phyloP scores from a whole-genome alignment of 2,329 filamentous ascomycete genomes.

The Microcyclosporella mali region DNA sequence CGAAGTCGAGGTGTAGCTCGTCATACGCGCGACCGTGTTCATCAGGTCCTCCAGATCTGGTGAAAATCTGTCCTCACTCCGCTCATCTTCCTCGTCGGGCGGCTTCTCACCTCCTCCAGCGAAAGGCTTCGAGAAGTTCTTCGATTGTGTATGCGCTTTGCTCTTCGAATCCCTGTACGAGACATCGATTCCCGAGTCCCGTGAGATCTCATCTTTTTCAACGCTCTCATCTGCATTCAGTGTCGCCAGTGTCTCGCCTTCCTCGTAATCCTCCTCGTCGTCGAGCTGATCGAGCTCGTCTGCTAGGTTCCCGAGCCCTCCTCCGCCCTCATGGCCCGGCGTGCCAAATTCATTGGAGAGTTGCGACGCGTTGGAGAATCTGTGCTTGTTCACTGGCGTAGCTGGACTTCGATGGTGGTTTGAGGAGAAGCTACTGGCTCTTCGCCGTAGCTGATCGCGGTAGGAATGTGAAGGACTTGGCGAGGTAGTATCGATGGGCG shows the following conservation, averaged over 20 bases:
- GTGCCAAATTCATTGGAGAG: conserved; percentile 35
- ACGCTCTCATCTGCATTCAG: conserved; percentile 15
- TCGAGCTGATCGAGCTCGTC: conserved; percentile 74
- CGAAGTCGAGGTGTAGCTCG: conserved; percentile 23
- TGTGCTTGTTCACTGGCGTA: conserved; percentile 36
- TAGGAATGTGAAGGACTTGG: conserved; percentile 26
- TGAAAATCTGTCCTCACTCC: conserved; percentile 36
- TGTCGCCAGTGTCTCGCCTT: conserved; percentile 20
- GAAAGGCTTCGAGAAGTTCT: conserved; percentile 30
- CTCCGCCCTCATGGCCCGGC: conserved; percentile 35
- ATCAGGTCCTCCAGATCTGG: conserved; percentile 32
- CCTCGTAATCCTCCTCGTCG: conserved; percentile 28
- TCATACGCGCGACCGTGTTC: conserved; percentile 30
- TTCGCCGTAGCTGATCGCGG: conserved; percentile 24
- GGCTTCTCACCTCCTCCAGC: conserved; percentile 20
- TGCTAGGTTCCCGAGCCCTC: conserved; percentile 68
- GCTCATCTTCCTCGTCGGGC: conserved; percentile 19
- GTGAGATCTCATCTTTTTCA: conserved; percentile 30
- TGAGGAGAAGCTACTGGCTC: conserved; percentile 38
- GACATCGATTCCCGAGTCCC: conserved; percentile 44
- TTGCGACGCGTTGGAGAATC: conserved; percentile 30
- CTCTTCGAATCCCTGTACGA: conserved; percentile 34
- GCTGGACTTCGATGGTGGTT: conserved; percentile 39
- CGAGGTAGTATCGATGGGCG: conserved; percentile 39
- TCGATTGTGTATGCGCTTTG: conserved; percentile 48